phyloP scores from a whole-genome alignment of 1,284 basidiomycete genomes.

The Papiliotrema laurentii region DNA sequence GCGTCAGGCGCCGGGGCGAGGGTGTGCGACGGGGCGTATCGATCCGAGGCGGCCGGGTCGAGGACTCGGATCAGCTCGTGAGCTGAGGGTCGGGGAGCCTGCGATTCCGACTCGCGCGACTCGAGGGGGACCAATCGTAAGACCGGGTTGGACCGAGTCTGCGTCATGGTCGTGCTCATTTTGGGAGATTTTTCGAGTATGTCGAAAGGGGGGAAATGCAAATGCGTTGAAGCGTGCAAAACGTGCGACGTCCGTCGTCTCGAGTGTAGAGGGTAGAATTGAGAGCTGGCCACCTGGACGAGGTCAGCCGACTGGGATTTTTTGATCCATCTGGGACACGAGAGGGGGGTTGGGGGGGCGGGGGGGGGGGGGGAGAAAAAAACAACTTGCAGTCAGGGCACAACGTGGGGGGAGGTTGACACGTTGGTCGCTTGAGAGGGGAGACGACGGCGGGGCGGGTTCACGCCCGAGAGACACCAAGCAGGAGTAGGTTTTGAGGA shows the following conservation, averaged over 20 bases:
- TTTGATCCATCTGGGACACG: neutral
- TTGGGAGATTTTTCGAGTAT: neutral
- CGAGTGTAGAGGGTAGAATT: neutral
- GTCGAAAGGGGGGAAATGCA: no score
- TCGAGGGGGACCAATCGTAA: neutral
- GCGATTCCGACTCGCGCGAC: neutral
- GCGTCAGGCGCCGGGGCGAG: conserved; percentile 24
- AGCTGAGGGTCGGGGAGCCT: conserved; percentile 9
- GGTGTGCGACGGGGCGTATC: conserved; percentile 23
- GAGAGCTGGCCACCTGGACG: conserved; percentile 26
- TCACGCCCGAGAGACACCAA: conserved; percentile 9
- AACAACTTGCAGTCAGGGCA: conserved; percentile 33
- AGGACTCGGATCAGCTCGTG: conserved; percentile 33
- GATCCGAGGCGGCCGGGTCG: conserved; percentile 24
- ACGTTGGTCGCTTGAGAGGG: conserved; percentile 37
- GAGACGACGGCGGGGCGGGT: conserved; percentile 13
- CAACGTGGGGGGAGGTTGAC: conserved; percentile 21
- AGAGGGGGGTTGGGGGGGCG: no score
- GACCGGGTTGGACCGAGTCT: conserved; percentile 2
- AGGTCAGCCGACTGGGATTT: neutral
- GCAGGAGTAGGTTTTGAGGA: no score
- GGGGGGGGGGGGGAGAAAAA: no score
- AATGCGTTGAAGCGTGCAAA: neutral
- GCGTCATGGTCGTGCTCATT: conserved; percentile 2
- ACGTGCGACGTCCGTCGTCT: conserved; percentile 30